phyloP scores from a whole-genome alignment of 768 basidiomycete species.

The Coprinopsis strossmayeri region DNA sequence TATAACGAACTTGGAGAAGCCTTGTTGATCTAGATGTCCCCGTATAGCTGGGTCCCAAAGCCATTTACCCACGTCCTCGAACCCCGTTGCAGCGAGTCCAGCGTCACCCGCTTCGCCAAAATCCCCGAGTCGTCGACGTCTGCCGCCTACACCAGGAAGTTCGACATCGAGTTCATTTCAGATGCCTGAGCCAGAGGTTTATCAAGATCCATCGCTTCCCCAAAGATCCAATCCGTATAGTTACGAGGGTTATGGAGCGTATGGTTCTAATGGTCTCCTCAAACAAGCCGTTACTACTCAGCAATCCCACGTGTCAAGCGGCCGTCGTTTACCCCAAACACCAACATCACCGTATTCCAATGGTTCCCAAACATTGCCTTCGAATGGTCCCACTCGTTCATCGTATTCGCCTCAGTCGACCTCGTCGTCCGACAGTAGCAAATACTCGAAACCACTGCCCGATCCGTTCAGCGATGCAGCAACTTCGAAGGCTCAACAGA shows the following conservation, averaged over 20 bases:
- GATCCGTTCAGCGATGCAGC: constrained; percentile 3
- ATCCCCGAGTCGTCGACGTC: constrained; percentile 27
- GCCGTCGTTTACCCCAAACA: constrained; percentile 19
- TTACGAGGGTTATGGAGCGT: constrained; percentile 11
- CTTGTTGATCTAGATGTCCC: constrained; percentile 15
- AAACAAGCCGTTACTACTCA: constrained; percentile 19
- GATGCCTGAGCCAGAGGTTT: constrained; percentile 40
- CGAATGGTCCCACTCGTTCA: constrained; percentile 6
- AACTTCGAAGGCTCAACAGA: neutral
- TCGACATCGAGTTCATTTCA: constrained; percentile 23
- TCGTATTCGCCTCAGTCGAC: neutral
- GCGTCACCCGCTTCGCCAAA: constrained; percentile 15
- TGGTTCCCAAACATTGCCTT: constrained; percentile 4
- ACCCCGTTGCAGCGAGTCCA: constrained; percentile 4
- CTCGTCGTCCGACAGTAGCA: constrained; percentile 1
- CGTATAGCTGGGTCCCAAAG: constrained; percentile 8
- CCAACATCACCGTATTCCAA: neutral
- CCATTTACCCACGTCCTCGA: constrained; percentile 8
- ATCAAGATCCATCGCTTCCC: constrained; percentile 21
- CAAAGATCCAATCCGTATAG: constrained; percentile 13
- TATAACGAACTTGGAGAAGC: constrained; percentile 1
- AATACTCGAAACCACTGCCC: constrained; percentile 3
- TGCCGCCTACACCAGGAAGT: constrained; percentile 38
- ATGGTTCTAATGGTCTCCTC: constrained; percentile 20
- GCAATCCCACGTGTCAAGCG: constrained; percentile 13